Evolutionary conservation across 2,329 filamentous ascomycete species (phyloP).

Genomic region (Davidsoniella virescens): DNA sequence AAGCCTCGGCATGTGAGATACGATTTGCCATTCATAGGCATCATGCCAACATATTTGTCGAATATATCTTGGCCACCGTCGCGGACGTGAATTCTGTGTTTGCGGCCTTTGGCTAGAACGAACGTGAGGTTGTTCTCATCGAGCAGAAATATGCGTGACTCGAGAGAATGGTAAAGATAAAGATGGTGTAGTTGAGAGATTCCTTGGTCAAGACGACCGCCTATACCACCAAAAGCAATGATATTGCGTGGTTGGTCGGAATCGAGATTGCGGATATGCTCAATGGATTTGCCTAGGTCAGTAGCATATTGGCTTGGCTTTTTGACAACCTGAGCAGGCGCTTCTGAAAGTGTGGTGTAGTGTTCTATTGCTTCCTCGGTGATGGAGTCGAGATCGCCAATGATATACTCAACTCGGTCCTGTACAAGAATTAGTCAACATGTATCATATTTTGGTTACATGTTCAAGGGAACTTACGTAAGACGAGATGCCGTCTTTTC

Average conservation of each 20-base stretch:
- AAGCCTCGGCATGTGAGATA: slow-evolving; percentile 66
- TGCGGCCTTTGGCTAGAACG: slow-evolving; percentile 43
- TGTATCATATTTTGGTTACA: neutral
- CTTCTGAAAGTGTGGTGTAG: slow-evolving; percentile 26
- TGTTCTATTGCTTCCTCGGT: slow-evolving; percentile 35
- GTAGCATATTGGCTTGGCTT: slow-evolving; percentile 75
- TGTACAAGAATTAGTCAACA: slow-evolving; percentile 15
- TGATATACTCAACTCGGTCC: slow-evolving; percentile 53
- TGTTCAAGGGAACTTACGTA: slow-evolving; percentile 1
- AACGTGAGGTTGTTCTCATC: slow-evolving; percentile 72
- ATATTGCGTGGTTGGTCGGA: slow-evolving; percentile 35
- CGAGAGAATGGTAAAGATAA: slow-evolving; percentile 42
- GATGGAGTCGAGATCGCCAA: slow-evolving; percentile 86
- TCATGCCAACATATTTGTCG: slow-evolving; percentile 67
- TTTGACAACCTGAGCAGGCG: slow-evolving; percentile 43
- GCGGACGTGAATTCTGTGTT: slow-evolving; percentile 51
- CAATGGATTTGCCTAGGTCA: slow-evolving; percentile 75
- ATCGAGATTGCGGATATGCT: slow-evolving; percentile 32
- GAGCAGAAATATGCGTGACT: slow-evolving; percentile 54
- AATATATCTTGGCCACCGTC: slow-evolving; percentile 36
- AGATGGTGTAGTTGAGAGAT: slow-evolving; percentile 80
- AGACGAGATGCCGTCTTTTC: slow-evolving; percentile 3
- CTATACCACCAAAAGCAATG: slow-evolving; percentile 70
- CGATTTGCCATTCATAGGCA: slow-evolving; percentile 67
- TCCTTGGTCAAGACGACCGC: slow-evolving; percentile 83